phyloP scores from a whole-genome alignment of 2,329 filamentous ascomycete species.

The Penicillium decumbens region DNA sequence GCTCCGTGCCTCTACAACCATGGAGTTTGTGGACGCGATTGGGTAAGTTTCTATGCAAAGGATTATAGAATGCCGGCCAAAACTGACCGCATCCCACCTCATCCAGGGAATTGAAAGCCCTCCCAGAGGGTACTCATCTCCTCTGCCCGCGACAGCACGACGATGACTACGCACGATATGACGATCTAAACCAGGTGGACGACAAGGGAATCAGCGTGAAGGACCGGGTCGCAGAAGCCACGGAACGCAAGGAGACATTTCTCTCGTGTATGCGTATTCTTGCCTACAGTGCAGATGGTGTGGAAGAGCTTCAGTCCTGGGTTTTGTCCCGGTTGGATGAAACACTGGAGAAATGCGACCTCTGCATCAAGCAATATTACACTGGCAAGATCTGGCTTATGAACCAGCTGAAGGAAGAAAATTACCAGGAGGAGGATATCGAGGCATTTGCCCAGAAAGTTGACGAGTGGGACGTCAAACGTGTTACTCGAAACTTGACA shows the following conservation, averaged over 20 bases:
- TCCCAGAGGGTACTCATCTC: constrained; percentile 54
- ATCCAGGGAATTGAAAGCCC: constrained; percentile 41
- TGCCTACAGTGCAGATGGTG: constrained; percentile 59
- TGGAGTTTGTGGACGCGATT: constrained; percentile 43
- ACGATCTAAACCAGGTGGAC: constrained; percentile 49
- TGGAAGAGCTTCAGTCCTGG: constrained; percentile 56
- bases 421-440: constrained; percentile 46
- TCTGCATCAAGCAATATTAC: constrained; percentile 71
- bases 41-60: constrained; percentile 29
- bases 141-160: constrained; percentile 63
- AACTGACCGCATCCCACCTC: constrained; percentile 9
- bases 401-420: constrained; percentile 59
- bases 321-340: constrained; percentile 56
- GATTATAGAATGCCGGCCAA: not conserved
- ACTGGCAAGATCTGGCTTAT: constrained; percentile 61
- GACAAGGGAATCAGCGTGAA: constrained; percentile 39
- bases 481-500: constrained; percentile 58
- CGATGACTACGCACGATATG: constrained; percentile 62
- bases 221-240: constrained; percentile 52
- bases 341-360: constrained; percentile 61
- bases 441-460: constrained; percentile 54
- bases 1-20: constrained; percentile 17
- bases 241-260: constrained; percentile 56
- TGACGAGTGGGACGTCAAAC: constrained; percentile 56
- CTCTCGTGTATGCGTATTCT: constrained; percentile 66